Conservation (phyloP, 202 grass and related monocot genomes). For the Saccharum hybrid region DNA sequence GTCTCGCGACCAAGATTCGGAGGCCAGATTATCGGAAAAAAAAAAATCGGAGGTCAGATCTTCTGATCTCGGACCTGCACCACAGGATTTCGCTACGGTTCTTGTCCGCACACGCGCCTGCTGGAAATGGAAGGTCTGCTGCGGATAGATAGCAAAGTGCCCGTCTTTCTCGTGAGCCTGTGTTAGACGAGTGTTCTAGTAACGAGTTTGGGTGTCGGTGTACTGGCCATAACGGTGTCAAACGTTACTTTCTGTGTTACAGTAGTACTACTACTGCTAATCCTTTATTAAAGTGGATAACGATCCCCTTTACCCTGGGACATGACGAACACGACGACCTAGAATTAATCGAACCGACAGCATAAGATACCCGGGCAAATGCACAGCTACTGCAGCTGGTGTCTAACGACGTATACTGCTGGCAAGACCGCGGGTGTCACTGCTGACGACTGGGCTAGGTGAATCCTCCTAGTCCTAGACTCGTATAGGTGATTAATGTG, state of each 20-base stretch:
- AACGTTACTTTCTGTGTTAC: not conserved
- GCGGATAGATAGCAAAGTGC: too few species aligned
- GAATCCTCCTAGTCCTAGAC: not conserved
- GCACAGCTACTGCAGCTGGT: too few species aligned
- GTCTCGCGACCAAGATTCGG: too few species aligned
- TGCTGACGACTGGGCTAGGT: not conserved
- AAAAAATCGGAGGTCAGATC: too few species aligned
- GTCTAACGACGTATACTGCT: too few species aligned
- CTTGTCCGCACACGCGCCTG: not conserved
- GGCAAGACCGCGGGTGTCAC: not conserved
- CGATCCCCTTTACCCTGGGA: not conserved
- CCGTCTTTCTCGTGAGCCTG: conserved; percentile 28
- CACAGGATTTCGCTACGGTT: not conserved
- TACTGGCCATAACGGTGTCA: not conserved
- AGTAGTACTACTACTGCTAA: not conserved
- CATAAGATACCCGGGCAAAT: too few species aligned
- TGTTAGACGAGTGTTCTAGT: not conserved
- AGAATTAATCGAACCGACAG: not conserved
- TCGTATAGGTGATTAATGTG: conserved; percentile 22
- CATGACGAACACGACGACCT: too few species aligned
- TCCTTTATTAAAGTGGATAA: not conserved
- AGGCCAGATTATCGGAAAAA: too few species aligned
- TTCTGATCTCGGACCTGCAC: not conserved
- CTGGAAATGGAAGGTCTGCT: not conserved
- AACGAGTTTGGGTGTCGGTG: conserved; percentile 28